phyloP scores from a whole-genome alignment of 495 filamentous ascomycete genomes.

The Friedmanniomyces simplex region DNA sequence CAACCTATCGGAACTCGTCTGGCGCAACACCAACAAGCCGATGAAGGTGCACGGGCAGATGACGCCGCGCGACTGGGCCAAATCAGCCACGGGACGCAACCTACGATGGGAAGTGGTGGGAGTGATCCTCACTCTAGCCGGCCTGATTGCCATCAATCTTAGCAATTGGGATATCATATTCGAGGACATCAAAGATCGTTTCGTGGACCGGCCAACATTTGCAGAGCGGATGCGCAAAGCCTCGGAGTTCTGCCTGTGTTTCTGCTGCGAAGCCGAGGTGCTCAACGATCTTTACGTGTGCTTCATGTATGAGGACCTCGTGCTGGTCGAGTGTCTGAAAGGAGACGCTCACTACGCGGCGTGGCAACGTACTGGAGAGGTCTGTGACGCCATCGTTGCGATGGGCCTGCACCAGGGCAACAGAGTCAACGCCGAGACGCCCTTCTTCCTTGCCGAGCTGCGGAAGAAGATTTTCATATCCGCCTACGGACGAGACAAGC shows the following conservation, averaged over 20 bases:
- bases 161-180: constrained; percentile 32
- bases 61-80: constrained; percentile 25
- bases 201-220: constrained; percentile 22
- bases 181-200: constrained; percentile 20
- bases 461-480: constrained; percentile 43
- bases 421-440: constrained; percentile 34
- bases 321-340: constrained; percentile 18
- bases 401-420: constrained; percentile 48
- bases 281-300: constrained; percentile 31
- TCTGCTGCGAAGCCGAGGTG: constrained; percentile 27
- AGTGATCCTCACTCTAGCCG: constrained; percentile 41
- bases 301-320: constrained; percentile 28
- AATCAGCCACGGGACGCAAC: constrained; percentile 32
- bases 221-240: constrained; percentile 23
- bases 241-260: constrained; percentile 24
- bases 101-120: constrained; percentile 53
- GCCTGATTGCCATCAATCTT: constrained; percentile 33
- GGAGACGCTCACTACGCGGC: constrained; percentile 34
- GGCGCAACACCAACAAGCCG: constrained; percentile 26
- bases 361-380: constrained; percentile 45
- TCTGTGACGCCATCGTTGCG: constrained; percentile 44
- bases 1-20: constrained; percentile 26
- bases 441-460: constrained; percentile 43
- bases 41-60: constrained; percentile 23
- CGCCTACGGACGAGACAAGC: constrained; percentile 45